Conservation (phyloP, 78 protist genomes). For the Dictyostelium purpureum region DNA sequence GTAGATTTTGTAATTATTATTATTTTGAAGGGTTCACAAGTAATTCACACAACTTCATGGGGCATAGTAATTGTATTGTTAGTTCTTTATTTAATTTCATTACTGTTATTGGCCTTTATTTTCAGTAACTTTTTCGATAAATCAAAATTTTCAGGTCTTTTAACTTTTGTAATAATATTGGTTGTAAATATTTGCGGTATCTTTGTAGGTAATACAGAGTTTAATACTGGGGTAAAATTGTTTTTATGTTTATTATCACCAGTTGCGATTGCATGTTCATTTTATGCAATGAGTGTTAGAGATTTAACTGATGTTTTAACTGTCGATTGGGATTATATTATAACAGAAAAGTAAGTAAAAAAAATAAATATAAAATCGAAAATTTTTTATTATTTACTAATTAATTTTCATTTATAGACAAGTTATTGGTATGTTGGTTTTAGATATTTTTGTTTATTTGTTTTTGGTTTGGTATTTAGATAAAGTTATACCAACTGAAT, state of each 20-base stretch:
- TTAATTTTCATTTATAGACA: background rate
- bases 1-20: background rate
- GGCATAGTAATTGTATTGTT: background rate
- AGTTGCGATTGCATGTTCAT: conserved; percentile 10
- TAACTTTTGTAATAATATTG: background rate
- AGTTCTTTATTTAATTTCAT: background rate
- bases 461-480: conserved; percentile 47
- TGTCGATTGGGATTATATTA: background rate
- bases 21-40: conserved; percentile 1
- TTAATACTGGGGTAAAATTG: background rate
- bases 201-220: background rate
- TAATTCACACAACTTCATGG: background rate
- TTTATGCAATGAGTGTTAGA: background rate
- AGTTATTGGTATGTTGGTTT: conserved; percentile 33
- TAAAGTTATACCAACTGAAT: conserved; percentile 24
- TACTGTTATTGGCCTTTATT: background rate
- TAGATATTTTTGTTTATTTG: conserved; percentile 36
- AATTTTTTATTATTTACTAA: no score
- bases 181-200: background rate
- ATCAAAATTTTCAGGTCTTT: conserved; percentile 33
- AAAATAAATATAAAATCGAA: no score
- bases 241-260: conserved; percentile 29
- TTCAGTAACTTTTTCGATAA: conserved; percentile 25
- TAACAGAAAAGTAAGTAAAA: no score
- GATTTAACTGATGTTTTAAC: background rate